These are phyloP conservation scores for Aspergillus tamarii DNA, from an alignment of 2,329 filamentous ascomycete species.

Conservation along the genomic window DNA sequence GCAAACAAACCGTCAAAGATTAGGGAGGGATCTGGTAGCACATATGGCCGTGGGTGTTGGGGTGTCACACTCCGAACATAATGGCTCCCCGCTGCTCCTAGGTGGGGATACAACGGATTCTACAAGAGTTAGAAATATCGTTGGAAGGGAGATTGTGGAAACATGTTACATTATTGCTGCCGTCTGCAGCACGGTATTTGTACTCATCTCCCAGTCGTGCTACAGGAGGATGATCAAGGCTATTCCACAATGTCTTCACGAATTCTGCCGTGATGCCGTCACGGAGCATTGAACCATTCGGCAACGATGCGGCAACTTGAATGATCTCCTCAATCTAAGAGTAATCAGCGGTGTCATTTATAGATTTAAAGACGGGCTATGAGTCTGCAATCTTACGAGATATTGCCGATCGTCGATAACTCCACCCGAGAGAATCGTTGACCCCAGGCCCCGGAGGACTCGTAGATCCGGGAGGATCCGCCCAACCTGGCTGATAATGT, in stretches of 20 bases:
- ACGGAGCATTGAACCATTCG: constrained; percentile 10
- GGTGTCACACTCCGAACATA: constrained; percentile 8
- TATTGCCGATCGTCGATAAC: constrained; percentile 18
- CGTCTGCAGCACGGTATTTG: constrained; percentile 12
- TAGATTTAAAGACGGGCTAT: background rate
- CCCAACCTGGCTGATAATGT: constrained; percentile 16
- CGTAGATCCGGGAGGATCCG: constrained; percentile 12
- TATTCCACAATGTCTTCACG: constrained; percentile 11
- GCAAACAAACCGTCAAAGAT: constrained; percentile 10
- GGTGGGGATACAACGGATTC: constrained; percentile 11
- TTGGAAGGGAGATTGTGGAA: background rate
- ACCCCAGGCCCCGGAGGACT: constrained; percentile 6
- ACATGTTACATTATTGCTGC: constrained; percentile 7
- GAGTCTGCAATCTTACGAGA: constrained; percentile 3
- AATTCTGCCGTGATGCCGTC: constrained; percentile 6
- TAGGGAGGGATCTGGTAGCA: constrained; percentile 8
- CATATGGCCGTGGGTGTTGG: constrained; percentile 1
- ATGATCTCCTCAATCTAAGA: constrained; percentile 12
- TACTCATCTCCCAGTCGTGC: constrained; percentile 4
- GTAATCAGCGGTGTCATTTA: background rate
- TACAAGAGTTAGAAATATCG: background rate
- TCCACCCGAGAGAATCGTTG: constrained; percentile 8
- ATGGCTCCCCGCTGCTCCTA: constrained; percentile 10
- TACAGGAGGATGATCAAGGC: constrained; percentile 8
- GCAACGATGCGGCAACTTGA: constrained; percentile 11